Evolutionary conservation across 306 rosid genomes (phyloP).

Genomic region (Acmispon strigosus): DNA sequence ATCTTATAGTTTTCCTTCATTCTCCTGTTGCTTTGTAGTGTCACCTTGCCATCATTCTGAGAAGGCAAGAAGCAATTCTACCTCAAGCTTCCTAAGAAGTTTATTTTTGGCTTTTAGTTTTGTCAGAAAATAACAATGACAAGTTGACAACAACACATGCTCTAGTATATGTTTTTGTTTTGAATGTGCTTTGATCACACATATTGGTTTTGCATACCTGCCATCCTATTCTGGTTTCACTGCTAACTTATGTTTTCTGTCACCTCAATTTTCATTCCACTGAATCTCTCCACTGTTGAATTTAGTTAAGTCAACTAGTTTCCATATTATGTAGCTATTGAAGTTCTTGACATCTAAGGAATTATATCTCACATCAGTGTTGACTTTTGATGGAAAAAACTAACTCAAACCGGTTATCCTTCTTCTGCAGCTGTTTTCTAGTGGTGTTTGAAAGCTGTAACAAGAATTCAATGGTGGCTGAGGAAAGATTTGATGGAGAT

Average conservation of each 20-base stretch:
- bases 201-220: conserved; percentile 9
- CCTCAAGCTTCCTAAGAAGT: conserved; percentile 21
- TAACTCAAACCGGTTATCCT: conserved; percentile 15
- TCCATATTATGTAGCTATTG: neutral
- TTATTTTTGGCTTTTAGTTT: neutral
- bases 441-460: conserved; percentile 1
- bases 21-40: conserved; percentile 16
- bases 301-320: conserved; percentile 16
- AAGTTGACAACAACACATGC: neutral
- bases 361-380: neutral
- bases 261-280: neutral
- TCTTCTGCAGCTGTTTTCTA: neutral
- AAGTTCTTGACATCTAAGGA: neutral
- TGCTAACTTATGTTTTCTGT: neutral
- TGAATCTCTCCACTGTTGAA: neutral
- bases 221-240: neutral
- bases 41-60: conserved; percentile 2
- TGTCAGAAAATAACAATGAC: conserved; percentile 1
- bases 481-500: conserved; percentile 24
- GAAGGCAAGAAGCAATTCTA: neutral
- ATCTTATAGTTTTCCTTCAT: conserved; percentile 8
- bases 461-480: conserved; percentile 28
- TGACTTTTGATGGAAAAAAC: neutral
- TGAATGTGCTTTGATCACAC: conserved; percentile 8
- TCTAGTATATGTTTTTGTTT: neutral